phyloP scores from a whole-genome alignment of 495 filamentous ascomycete genomes.

The Achaetomiella virescens region DNA sequence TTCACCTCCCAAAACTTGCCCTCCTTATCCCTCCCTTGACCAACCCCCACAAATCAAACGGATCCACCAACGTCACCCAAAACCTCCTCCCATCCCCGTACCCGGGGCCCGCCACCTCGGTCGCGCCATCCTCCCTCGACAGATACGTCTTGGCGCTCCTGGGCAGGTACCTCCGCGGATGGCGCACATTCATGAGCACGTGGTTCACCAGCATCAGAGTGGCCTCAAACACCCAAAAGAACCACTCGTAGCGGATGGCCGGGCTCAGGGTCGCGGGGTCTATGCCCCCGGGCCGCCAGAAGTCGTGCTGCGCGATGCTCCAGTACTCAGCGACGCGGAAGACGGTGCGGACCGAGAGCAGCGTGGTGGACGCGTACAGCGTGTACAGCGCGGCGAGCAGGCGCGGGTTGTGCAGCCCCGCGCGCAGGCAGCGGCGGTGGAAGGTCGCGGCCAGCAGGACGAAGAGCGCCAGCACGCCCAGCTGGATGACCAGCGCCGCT shows the following conservation, averaged over 20 bases:
- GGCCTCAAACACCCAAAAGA: slow-evolving; percentile 67
- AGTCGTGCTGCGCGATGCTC: slow-evolving; percentile 31
- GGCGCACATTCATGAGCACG: slow-evolving; percentile 54
- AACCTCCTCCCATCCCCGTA: slow-evolving; percentile 52
- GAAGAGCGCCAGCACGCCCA: slow-evolving; percentile 58
- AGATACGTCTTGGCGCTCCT: slow-evolving; percentile 59
- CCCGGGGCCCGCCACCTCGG: slow-evolving; percentile 58
- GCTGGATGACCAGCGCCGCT: slow-evolving; percentile 60
- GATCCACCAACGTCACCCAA: slow-evolving; percentile 55
- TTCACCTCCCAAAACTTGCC: slow-evolving; percentile 51
- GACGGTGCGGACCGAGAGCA: slow-evolving; percentile 58
- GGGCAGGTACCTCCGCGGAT: slow-evolving; percentile 58
- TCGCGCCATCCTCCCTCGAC: slow-evolving; percentile 51
- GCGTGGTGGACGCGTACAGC: slow-evolving; percentile 54
- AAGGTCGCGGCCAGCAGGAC: slow-evolving; percentile 52
- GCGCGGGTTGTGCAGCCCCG: slow-evolving; percentile 47
- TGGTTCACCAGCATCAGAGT: slow-evolving; percentile 58
- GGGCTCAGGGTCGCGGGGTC: slow-evolving; percentile 40
- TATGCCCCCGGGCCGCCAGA: slow-evolving; percentile 11
- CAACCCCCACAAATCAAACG: slow-evolving; percentile 60
- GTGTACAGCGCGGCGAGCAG: slow-evolving; percentile 53
- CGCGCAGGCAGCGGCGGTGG: slow-evolving; percentile 51
- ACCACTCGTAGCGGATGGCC: slow-evolving; percentile 61
- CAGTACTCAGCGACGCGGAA: slow-evolving; percentile 64
- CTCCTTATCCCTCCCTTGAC: slow-evolving; percentile 43